Conservation (phyloP, 2,329 filamentous ascomycete species). For the Microsporum canis region DNA sequence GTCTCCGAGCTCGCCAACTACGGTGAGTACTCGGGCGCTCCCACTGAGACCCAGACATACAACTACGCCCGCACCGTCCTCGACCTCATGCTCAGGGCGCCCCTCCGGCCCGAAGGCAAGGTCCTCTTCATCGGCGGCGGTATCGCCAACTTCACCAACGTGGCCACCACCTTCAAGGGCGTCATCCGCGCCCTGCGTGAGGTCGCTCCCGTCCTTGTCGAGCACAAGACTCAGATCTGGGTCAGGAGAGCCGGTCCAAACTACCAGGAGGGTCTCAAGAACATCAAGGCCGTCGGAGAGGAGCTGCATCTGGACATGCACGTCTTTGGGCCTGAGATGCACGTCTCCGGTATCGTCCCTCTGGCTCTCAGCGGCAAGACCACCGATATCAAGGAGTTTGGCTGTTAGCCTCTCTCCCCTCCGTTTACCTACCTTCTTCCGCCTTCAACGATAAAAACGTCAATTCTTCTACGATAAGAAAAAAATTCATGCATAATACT, state of each 20-base stretch:
- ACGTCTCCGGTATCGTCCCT: conserved; percentile 91
- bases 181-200: conserved; percentile 94
- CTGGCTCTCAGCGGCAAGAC: conserved; percentile 63
- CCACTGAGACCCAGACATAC: conserved; percentile 97
- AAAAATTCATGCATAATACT: neutral
- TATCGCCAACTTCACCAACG: conserved; percentile 99
- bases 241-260: conserved; percentile 84
- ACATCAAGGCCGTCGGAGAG: conserved; percentile 93
- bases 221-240: conserved; percentile 99
- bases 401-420: conserved; percentile 21
- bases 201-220: conserved; percentile 69
- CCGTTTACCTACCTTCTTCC: neutral
- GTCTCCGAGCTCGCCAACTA: conserved; percentile 98
- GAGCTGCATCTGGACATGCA: conserved; percentile 96
- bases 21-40: conserved; percentile 97
- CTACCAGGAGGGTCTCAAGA: conserved; percentile 99
- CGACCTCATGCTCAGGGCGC: conserved; percentile 92
- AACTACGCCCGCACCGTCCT: conserved; percentile 96
- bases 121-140: conserved; percentile 98
- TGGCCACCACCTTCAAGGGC: conserved; percentile 98
- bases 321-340: conserved; percentile 68
- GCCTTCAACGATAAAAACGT: neutral
- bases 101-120: conserved; percentile 78
- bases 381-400: conserved; percentile 51
- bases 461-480: neutral